A percentile compares a stretch with the other conserved stretches of the same genome.
Conservation (phyloP, 2,329 filamentous ascomycete genomes). For the Cadophora sp. region DNA sequence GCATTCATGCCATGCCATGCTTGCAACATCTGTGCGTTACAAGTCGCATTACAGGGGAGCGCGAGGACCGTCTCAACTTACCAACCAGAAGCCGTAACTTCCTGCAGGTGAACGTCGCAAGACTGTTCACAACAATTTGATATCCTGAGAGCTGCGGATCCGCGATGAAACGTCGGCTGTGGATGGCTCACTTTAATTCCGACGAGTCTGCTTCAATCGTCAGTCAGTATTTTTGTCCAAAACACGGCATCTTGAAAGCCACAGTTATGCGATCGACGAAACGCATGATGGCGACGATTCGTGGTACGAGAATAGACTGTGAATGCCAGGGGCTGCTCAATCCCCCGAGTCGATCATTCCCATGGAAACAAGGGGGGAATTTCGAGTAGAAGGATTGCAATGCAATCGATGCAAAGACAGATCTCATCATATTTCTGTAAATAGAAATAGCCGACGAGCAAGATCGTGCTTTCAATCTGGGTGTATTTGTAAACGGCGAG, state of each 20-base stretch:
- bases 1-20: slow-evolving; percentile 35
- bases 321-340: slow-evolving; percentile 4
- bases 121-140: slow-evolving; percentile 24
- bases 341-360: slow-evolving; percentile 34
- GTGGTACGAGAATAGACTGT: slow-evolving; percentile 36
- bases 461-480: slow-evolving; percentile 23
- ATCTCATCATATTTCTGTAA: slow-evolving; percentile 25
- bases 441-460: slow-evolving; percentile 14
- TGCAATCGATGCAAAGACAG: slow-evolving; percentile 34
- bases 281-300: slow-evolving; percentile 32
- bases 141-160: slow-evolving; percentile 23
- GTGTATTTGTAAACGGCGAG: slow-evolving; percentile 20
- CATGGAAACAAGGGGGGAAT: slow-evolving; percentile 30
- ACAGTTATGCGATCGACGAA: slow-evolving; percentile 36
- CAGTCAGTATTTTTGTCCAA: slow-evolving; percentile 31
- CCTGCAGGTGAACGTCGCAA: slow-evolving; percentile 16
- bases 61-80: slow-evolving; percentile 36
- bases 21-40: slow-evolving; percentile 39
- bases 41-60: slow-evolving; percentile 30
- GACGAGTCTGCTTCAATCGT: slow-evolving; percentile 30
- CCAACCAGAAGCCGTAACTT: slow-evolving; percentile 13
- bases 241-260: slow-evolving; percentile 23
- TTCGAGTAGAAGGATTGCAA: slow-evolving; percentile 28
- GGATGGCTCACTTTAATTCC: slow-evolving; percentile 28
- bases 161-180: slow-evolving; percentile 36